phyloP scores from a whole-genome alignment of 225 moss, liverwort and hornwort genomes.

The Marchantia paleacea region DNA sequence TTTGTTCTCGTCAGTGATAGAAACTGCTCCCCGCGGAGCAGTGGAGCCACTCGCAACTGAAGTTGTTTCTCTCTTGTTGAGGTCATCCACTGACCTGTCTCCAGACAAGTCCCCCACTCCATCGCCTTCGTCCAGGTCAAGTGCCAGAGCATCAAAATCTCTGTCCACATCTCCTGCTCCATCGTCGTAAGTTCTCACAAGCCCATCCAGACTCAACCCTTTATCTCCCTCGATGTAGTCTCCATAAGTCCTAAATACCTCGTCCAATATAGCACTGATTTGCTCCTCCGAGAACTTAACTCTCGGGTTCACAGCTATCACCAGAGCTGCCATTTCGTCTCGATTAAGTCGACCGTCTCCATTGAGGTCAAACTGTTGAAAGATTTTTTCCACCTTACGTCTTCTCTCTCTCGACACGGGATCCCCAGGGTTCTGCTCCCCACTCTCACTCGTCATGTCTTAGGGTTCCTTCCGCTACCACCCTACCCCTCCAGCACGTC shows the following conservation, averaged over 20 bases:
- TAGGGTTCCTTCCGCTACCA: slow-evolving; percentile 8
- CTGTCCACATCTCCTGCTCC: slow-evolving; percentile 98
- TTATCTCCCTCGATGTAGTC: slow-evolving; percentile 76
- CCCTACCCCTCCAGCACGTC: neutral
- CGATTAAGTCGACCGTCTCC: slow-evolving; percentile 86
- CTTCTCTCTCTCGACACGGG: slow-evolving; percentile 44
- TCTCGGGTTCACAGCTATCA: slow-evolving; percentile 93
- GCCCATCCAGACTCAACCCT: slow-evolving; percentile 87
- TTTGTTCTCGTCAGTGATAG: slow-evolving; percentile 50
- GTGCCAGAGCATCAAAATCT: slow-evolving; percentile 79
- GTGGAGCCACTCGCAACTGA: slow-evolving; percentile 12
- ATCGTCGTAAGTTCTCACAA: slow-evolving; percentile 86
- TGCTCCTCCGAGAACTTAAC: slow-evolving; percentile 96
- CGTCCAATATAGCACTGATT: slow-evolving; percentile 93
- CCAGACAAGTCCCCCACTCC: slow-evolving; percentile 19
- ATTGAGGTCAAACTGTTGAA: slow-evolving; percentile 80
- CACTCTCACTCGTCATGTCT: slow-evolving; percentile 26
- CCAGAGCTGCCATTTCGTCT: slow-evolving; percentile 85
- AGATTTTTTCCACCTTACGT: slow-evolving; percentile 81
- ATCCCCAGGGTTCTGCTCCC: slow-evolving; percentile 28
- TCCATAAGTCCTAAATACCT: slow-evolving; percentile 92
- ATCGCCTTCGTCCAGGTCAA: slow-evolving; percentile 47
- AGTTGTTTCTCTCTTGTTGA: slow-evolving; percentile 13
- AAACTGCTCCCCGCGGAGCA: slow-evolving; percentile 18
- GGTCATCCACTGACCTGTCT: slow-evolving; percentile 6